Percentiles rank a stretch among this genome's conserved stretches.
phyloP scores from a whole-genome alignment of 2,329 filamentous ascomycete species.

The Epichloe hybrida region DNA sequence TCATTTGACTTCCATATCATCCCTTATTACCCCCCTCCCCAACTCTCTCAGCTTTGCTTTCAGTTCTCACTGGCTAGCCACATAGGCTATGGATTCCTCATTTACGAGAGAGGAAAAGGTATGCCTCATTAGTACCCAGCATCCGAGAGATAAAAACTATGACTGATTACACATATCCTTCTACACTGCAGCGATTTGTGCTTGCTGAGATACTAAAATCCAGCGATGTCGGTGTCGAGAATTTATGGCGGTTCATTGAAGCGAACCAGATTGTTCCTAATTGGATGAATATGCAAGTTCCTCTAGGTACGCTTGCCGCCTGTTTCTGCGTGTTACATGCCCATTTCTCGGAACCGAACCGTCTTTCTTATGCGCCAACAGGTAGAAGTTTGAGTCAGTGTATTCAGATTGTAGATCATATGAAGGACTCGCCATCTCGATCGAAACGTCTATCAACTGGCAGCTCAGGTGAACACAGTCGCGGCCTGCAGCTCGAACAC shows the following conservation, averaged over 20 bases:
- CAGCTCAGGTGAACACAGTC: constrained; percentile 18
- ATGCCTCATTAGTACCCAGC: background rate
- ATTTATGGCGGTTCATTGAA: constrained; percentile 34
- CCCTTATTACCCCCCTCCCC: background rate
- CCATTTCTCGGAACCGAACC: background rate
- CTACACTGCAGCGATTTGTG: constrained; percentile 35
- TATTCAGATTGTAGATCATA: constrained; percentile 24
- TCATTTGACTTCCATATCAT: background rate
- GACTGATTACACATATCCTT: background rate
- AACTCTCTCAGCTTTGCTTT: background rate
- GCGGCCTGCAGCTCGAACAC: background rate
- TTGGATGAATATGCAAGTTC: constrained; percentile 36
- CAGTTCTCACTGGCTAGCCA: background rate
- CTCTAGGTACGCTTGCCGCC: constrained; percentile 24
- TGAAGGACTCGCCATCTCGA: constrained; percentile 18
- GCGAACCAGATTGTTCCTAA: constrained; percentile 26
- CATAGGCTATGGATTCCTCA: constrained; percentile 5
- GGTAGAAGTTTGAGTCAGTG: constrained; percentile 36
- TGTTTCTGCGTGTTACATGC: background rate
- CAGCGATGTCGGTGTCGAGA: constrained; percentile 34
- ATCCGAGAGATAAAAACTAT: background rate
- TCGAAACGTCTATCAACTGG: constrained; percentile 24
- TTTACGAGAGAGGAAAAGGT: constrained; percentile 8
- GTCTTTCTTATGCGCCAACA: constrained; percentile 10
- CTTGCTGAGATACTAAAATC: constrained; percentile 45